Conservation (phyloP, 148 eudicot genomes). For the Cornus controversa region DNA sequence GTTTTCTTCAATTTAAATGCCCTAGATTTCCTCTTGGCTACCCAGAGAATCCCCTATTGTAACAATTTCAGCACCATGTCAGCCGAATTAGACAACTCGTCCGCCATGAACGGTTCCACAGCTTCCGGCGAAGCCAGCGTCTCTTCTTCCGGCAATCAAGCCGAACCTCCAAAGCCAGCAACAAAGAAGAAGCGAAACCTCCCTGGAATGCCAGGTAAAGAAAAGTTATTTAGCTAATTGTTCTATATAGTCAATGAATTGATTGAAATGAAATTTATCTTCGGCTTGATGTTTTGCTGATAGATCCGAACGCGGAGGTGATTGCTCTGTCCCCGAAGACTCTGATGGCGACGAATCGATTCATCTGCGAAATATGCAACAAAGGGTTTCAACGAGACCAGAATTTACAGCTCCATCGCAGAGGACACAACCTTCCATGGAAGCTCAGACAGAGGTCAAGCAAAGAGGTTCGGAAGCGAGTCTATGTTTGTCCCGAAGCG, state of each 20-base stretch:
- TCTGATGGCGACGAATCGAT: slow-evolving; percentile 17
- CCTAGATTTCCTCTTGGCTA: background rate
- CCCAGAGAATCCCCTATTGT: too few relatives aligned
- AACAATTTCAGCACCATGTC: background rate
- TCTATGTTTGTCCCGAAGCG: slow-evolving; percentile 13
- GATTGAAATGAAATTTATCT: too few relatives aligned
- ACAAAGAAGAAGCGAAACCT: slow-evolving; percentile 14
- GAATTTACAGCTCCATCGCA: slow-evolving; percentile 22
- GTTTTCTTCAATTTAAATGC: background rate
- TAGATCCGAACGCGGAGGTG: slow-evolving; percentile 23
- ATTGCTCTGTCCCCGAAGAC: slow-evolving; percentile 22
- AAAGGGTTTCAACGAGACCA: slow-evolving; percentile 23
- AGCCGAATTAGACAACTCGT: background rate
- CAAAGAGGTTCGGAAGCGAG: slow-evolving; percentile 18
- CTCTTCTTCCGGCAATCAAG: background rate
- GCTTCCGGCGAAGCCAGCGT: background rate
- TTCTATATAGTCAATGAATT: too few relatives aligned
- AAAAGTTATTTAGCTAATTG: too few relatives aligned
- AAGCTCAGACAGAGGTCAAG: slow-evolving; percentile 18
- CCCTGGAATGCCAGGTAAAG: slow-evolving; percentile 19
- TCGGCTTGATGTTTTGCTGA: background rate
- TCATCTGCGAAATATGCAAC: slow-evolving; percentile 19
- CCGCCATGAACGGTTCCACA: background rate
- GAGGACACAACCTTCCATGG: slow-evolving; percentile 21
- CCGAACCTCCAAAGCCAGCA: background rate